Evolutionary conservation across 2,329 filamentous ascomycete genomes (phyloP), one percentile per base, ranked within the genome.

Genomic region (Alternaria conjuncta): DNA sequence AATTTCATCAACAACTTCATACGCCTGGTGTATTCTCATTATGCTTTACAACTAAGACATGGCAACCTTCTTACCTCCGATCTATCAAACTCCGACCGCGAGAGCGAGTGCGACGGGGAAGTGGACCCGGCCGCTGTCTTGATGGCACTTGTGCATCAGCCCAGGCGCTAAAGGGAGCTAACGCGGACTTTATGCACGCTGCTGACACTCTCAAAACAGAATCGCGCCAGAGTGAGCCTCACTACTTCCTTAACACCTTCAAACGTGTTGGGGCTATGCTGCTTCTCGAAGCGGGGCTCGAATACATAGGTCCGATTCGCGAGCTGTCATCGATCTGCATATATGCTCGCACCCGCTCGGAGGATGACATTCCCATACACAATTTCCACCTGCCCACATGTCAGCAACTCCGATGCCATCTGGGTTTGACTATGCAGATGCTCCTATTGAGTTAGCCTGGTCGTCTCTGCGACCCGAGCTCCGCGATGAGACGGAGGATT

Each of bases 401-500:
- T 51, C 60, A 58, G 36, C 54, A 46, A 45, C 25, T 41, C 25
- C 54, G 55, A 30, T n/a, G 20, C 13, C 46, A 30, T 32, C 25
- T n/a, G 18, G 11, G 21, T 36, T 30, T 4, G 15, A 9, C 49
- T 28, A n/a, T 36, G 12, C 49, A 36, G 18, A 8, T 15, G 43
- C 45, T 15, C 23, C 32, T 4, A 63, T 63, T 18, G 59, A 67
- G 47, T 15, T 65, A 13, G 51, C 51, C 10, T 65, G 64, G 64
- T 67, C 64, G 6, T 69, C 66, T 6, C 54, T 67, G 36, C 60
- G 60, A 32, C 62, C 65, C 15, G 47, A 56, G 7, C 43, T 67
- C 30, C 67, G 60, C 12, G 41, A 64, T 26, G 46, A 45, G 2
- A 56, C 20, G 28, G 69, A 71, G 44, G 69, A 72, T 59, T 72